phyloP scores from a whole-genome alignment of 2,329 filamentous ascomycete species.

The Aspergillus quadricinctus region DNA sequence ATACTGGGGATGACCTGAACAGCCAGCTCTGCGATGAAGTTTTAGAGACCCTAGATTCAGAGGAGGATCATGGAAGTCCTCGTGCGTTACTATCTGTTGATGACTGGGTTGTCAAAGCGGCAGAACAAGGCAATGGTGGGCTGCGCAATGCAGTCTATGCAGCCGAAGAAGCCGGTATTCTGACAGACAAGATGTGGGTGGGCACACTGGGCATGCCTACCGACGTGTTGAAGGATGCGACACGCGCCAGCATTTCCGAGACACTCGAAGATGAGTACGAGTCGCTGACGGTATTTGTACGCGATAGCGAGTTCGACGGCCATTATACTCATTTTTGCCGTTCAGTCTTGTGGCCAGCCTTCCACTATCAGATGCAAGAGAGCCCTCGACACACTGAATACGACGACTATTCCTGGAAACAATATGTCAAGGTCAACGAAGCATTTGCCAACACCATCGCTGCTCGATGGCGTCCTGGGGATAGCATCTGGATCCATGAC shows the following conservation, averaged over 20 bases:
- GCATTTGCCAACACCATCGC: conserved; percentile 86
- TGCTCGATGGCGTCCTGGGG: conserved; percentile 83
- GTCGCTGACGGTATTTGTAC: conserved; percentile 76
- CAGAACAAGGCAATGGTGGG: conserved; percentile 87
- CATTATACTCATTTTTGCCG: conserved; percentile 96
- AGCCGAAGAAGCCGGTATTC: conserved; percentile 63
- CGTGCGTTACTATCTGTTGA: conserved; percentile 60
- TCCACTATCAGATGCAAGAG: conserved; percentile 95
- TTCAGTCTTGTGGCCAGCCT: conserved; percentile 91
- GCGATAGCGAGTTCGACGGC: conserved; percentile 86
- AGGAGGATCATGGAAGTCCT: conserved; percentile 55
- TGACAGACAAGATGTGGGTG: conserved; percentile 76
- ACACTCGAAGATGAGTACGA: conserved; percentile 74
- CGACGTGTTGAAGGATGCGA: conserved; percentile 69
- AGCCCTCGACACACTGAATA: conserved; percentile 97
- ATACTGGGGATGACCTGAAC: conserved; percentile 16
- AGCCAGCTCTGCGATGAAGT: conserved; percentile 17
- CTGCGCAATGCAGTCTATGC: conserved; percentile 81
- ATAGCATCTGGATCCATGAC: conserved; percentile 91
- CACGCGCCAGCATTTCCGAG: conserved; percentile 78
- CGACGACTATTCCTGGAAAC: conserved; percentile 91
- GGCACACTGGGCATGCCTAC: conserved; percentile 92
- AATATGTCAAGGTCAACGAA: conserved; percentile 86
- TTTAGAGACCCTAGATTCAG: conserved; percentile 5
- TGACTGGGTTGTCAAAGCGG: conserved; percentile 75